phyloP scores from a whole-genome alignment of 2,329 filamentous ascomycete genomes.

The Trichoderma citrinoviride region DNA sequence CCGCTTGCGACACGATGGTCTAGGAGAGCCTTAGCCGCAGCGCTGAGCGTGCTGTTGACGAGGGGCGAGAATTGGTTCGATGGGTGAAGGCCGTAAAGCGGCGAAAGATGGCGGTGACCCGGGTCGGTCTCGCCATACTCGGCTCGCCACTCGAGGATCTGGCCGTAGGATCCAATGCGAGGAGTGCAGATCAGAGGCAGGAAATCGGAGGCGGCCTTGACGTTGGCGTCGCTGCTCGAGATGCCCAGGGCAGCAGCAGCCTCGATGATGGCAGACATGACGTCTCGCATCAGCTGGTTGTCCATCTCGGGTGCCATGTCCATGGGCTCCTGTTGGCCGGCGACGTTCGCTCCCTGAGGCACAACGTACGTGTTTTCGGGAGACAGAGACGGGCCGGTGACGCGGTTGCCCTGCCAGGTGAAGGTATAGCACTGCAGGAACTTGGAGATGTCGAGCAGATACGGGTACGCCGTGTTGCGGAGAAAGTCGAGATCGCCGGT shows the following conservation, averaged over 20 bases:
- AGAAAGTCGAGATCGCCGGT: slow-evolving; percentile 29
- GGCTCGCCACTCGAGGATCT: slow-evolving; percentile 39
- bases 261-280: slow-evolving; percentile 19
- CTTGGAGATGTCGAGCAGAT: slow-evolving; percentile 32
- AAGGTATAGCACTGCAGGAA: slow-evolving; percentile 38
- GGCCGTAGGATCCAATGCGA: slow-evolving; percentile 29
- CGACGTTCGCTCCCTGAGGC: slow-evolving; percentile 9
- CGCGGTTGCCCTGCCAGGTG: slow-evolving; percentile 29
- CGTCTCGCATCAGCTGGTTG: slow-evolving; percentile 27
- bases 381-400: slow-evolving; percentile 31
- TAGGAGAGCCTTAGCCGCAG: slow-evolving; percentile 32
- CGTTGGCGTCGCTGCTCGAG: slow-evolving; percentile 9
- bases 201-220: slow-evolving; percentile 16
- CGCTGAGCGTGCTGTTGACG: slow-evolving; percentile 17
- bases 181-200: slow-evolving; percentile 20
- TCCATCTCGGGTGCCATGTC: slow-evolving; percentile 31
- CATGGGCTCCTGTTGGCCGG: slow-evolving; percentile 22
- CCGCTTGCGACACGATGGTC: slow-evolving; percentile 36
- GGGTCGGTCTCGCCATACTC: slow-evolving; percentile 40
- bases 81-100: slow-evolving; percentile 46
- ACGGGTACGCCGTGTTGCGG: slow-evolving; percentile 29
- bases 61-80: slow-evolving; percentile 31
- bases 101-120: slow-evolving; percentile 48
- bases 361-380: slow-evolving; percentile 31
- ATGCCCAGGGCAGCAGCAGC: slow-evolving; percentile 10